These are phyloP conservation scores for Dioscorea cayenensis DNA, from an alignment of 116 monocot genomes.

Conservation along the genomic window DNA sequence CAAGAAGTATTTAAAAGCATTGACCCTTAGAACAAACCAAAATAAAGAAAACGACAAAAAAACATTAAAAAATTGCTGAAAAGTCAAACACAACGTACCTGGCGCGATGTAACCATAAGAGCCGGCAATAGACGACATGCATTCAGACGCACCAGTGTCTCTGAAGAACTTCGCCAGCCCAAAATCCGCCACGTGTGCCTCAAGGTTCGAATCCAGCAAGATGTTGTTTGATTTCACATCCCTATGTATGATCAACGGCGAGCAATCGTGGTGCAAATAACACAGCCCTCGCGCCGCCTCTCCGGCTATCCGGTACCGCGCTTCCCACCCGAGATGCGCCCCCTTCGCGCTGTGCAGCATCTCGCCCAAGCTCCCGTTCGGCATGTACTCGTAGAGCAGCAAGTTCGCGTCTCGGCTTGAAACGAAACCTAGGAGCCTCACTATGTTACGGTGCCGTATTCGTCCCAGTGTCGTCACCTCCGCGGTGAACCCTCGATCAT, in stretches of 20 bases:
- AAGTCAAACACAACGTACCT: constrained; percentile 23
- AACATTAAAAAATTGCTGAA: neutral
- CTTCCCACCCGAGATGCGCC: constrained; percentile 67
- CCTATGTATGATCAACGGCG: constrained; percentile 76
- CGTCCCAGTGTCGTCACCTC: constrained; percentile 84
- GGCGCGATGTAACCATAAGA: constrained; percentile 98
- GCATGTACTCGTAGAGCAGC: constrained; percentile 95
- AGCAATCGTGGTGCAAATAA: constrained; percentile 94
- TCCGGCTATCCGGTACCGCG: constrained; percentile 57
- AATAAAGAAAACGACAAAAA: neutral
- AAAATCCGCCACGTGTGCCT: constrained; percentile 97
- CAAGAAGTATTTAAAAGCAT: no score
- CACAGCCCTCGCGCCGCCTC: constrained; percentile 85
- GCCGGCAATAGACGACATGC: constrained; percentile 92
- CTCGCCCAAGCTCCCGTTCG: constrained; percentile 83
- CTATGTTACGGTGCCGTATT: constrained; percentile 90
- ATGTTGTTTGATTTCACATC: constrained; percentile 98
- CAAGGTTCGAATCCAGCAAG: constrained; percentile 66
- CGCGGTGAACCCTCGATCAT: constrained; percentile 82
- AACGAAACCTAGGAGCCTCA: constrained; percentile 72
- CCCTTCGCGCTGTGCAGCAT: constrained; percentile 85
- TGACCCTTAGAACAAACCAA: neutral
- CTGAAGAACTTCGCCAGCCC: constrained; percentile 88
- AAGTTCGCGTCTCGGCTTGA: constrained; percentile 75
- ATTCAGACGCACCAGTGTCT: constrained; percentile 62